Conservation (phyloP, 169 alveolate species). For the Eimeria brunetti region DNA sequence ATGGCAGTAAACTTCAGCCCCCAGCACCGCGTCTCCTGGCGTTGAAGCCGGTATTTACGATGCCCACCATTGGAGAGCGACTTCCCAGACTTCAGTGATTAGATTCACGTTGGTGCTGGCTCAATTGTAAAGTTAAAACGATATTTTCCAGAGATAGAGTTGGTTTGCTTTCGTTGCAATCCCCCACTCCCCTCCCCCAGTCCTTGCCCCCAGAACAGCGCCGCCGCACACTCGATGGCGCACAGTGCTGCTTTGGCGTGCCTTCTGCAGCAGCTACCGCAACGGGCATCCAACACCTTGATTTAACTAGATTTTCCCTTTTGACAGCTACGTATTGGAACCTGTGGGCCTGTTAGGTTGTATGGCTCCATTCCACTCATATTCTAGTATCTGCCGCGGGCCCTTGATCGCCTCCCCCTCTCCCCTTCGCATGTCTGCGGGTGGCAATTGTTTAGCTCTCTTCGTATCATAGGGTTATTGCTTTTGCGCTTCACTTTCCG, state of each 20-base stretch:
- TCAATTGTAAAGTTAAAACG: neutral
- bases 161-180: conserved; percentile 40
- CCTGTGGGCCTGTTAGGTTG: conserved; percentile 35
- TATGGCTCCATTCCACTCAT: conserved; percentile 9
- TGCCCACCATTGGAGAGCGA: conserved; percentile 1
- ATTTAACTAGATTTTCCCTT: neutral
- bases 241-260: conserved; percentile 77
- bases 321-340: conserved; percentile 7
- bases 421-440: conserved; percentile 76
- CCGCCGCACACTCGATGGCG: conserved; percentile 77
- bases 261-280: conserved; percentile 70
- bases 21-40: conserved; percentile 32
- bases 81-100: neutral
- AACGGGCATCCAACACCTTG: neutral
- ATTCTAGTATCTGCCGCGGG: conserved; percentile 55
- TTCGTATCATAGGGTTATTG: conserved; percentile 34
- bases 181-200: conserved; percentile 62
- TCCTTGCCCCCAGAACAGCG: conserved; percentile 67
- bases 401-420: conserved; percentile 72
- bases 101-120: neutral
- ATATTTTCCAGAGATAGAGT: neutral
- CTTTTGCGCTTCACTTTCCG: conserved; percentile 28
- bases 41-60: neutral
- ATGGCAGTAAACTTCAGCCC: neutral
- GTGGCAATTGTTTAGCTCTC: conserved; percentile 26